Evolutionary conservation across 1,284 basidiomycete genomes (phyloP).

Genomic region (Apiotrichum brassicae): DNA sequence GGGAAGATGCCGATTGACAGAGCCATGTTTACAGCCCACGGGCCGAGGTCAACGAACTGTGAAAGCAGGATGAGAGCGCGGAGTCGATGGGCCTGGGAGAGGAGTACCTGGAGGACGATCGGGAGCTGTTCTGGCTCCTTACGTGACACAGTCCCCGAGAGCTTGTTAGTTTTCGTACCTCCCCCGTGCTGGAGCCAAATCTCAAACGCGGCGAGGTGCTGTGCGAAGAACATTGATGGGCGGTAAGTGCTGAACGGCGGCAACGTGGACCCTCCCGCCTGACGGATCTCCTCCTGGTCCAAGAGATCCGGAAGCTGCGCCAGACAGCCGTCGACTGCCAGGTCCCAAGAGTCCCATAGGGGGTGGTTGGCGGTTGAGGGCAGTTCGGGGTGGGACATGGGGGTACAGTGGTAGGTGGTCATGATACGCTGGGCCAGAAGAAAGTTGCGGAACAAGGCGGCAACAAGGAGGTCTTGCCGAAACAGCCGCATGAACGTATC

Average conservation of each 20-base stretch:
- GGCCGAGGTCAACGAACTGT: constrained; percentile 94
- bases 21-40: constrained; percentile 96
- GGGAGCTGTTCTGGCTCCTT: constrained; percentile 80
- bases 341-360: constrained; percentile 95
- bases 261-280: constrained; percentile 39
- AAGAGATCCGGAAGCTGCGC: constrained; percentile 87
- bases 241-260: constrained; percentile 55
- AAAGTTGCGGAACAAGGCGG: constrained; percentile 94
- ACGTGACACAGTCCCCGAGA: constrained; percentile 10
- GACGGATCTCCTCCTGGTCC: constrained; percentile 51
- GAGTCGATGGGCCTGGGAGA: constrained; percentile 92
- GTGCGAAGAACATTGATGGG: constrained; percentile 91
- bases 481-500: constrained; percentile 92
- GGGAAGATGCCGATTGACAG: constrained; percentile 99
- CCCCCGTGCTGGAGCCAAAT: constrained; percentile 94
- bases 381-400: constrained; percentile 84
- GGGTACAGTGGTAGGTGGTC: constrained; percentile 97
- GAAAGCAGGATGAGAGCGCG: constrained; percentile 93
- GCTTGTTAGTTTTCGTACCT: constrained; percentile 23
- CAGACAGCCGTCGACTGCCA: constrained; percentile 92
- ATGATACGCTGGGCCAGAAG: constrained; percentile 95
- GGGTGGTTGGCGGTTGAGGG: constrained; percentile 93
- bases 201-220: constrained; percentile 95
- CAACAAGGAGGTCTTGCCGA: constrained; percentile 90
- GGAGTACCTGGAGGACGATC: constrained; percentile 91